Evolutionary conservation across 83 land plant species (phyloP).

Genomic region (Isoetes engelmannii): DNA sequence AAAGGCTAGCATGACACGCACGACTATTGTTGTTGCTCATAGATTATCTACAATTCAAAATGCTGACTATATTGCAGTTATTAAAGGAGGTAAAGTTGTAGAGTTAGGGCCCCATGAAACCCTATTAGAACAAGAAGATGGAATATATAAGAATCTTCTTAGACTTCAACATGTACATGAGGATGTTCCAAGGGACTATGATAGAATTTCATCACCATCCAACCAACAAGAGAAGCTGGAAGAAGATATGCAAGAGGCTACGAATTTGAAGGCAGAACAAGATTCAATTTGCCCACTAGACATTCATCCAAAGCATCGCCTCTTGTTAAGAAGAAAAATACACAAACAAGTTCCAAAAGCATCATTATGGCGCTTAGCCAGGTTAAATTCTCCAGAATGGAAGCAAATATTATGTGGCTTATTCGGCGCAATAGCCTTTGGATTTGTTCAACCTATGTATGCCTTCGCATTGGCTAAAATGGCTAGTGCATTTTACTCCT

Average conservation of each 20-base stretch:
- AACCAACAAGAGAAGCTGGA: not conserved
- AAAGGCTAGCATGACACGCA: constrained; percentile 43
- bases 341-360: constrained; percentile 17
- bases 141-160: not conserved
- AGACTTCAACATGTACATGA: not conserved
- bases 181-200: not conserved
- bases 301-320: not conserved
- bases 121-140: constrained; percentile 16
- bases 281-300: not conserved
- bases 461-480: constrained; percentile 43
- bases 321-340: not conserved
- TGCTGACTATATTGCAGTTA: constrained; percentile 60
- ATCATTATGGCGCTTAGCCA: constrained; percentile 36
- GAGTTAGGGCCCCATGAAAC: constrained; percentile 42
- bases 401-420: constrained; percentile 43
- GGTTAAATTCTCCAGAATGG: constrained; percentile 55
- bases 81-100: constrained; percentile 43
- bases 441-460: constrained; percentile 52
- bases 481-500: constrained; percentile 32
- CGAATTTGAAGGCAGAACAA: not conserved
- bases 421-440: constrained; percentile 43
- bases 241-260: constrained; percentile 13
- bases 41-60: constrained; percentile 65
- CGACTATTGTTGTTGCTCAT: constrained; percentile 71
- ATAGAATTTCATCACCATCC: not conserved